A percentile compares a stretch with the other conserved stretches of the same genome.
Conservation (phyloP, 306 rosid genomes). For the Gastrolobium villosum region DNA sequence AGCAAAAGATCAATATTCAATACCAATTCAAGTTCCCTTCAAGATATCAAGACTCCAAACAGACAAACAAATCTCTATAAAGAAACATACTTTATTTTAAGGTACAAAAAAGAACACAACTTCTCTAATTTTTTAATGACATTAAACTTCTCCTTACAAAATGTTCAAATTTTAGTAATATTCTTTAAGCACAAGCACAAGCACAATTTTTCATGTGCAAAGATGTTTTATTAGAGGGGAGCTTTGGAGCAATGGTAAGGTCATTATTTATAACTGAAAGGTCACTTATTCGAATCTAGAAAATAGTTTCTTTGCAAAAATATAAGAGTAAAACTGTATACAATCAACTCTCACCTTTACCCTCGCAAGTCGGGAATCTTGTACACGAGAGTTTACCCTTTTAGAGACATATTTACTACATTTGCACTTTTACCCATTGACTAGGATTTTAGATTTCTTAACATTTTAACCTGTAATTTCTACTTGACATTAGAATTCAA, state of each 20-base stretch:
- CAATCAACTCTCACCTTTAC: no score
- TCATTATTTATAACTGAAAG: no score
- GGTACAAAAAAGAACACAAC: background rate
- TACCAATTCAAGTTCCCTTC: background rate
- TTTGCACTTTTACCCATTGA: conserved; percentile 3
- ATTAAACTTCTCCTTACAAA: background rate
- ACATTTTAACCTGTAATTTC: background rate
- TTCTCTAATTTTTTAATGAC: background rate
- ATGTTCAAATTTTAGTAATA: background rate
- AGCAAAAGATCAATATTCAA: background rate
- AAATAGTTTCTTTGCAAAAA: no score
- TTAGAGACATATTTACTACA: background rate
- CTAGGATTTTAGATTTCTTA: background rate
- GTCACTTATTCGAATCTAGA: no score
- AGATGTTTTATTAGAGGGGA: background rate
- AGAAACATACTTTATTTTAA: background rate
- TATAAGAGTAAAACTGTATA: no score
- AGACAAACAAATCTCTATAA: background rate
- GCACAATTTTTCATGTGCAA: background rate
- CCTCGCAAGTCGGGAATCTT: no score
- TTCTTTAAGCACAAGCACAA: no score
- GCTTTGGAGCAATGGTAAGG: no score
- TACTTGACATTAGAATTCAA: background rate
- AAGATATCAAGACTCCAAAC: background rate
- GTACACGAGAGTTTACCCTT: no score